Evolutionary conservation across 345 rosid species (phyloP).

Genomic region (Lepidium aucheri): DNA sequence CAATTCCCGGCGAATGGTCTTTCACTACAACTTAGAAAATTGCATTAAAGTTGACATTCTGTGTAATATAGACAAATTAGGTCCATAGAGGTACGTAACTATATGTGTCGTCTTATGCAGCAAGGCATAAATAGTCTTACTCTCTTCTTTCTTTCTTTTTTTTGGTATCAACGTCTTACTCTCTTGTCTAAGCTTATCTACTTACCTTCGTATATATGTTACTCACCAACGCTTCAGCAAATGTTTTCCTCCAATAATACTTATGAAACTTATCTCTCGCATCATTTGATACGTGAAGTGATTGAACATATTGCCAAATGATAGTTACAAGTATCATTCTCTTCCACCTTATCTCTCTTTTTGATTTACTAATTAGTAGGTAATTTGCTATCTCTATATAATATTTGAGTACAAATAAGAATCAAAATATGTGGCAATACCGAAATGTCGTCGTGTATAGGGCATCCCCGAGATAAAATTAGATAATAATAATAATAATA

Average conservation of each 20-base stretch:
- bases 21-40: background rate
- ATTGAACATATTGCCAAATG: background rate
- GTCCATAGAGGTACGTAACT: constrained; percentile 6
- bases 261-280: background rate
- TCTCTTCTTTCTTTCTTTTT: background rate
- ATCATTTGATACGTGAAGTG: background rate
- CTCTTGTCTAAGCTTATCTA: background rate
- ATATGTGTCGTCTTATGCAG: constrained; percentile 17
- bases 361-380: background rate
- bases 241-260: background rate
- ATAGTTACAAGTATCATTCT: background rate
- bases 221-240: background rate
- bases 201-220: background rate
- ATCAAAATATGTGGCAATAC: constrained; percentile 5
- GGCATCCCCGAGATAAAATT: background rate
- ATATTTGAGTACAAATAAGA: background rate
- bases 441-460: constrained; percentile 18
- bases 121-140: background rate
- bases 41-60: constrained; percentile 19
- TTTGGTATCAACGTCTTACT: too few relatives aligned
- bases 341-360: too few relatives aligned
- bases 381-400: background rate
- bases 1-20: constrained; percentile 8
- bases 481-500: background rate
- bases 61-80: constrained; percentile 15